These are phyloP conservation scores for Alternaria sp. DNA, from an alignment of 2,329 filamentous ascomycete genomes.

Conservation along the genomic window DNA sequence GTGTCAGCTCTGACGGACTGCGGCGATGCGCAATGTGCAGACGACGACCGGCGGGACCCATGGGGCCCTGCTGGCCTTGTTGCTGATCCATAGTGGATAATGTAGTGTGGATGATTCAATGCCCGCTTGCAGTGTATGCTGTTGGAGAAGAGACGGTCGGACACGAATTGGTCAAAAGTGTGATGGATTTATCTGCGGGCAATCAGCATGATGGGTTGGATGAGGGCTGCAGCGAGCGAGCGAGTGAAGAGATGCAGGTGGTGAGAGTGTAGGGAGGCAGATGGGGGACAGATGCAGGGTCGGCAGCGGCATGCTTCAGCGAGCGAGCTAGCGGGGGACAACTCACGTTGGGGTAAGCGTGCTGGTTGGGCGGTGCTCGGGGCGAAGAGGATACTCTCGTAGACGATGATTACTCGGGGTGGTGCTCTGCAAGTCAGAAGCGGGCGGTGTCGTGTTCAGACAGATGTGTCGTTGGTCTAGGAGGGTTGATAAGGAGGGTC, in stretches of 20 bases:
- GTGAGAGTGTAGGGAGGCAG: slow-evolving; percentile 9
- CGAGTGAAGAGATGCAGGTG: background rate
- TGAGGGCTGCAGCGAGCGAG: too few species aligned
- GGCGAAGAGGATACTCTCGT: slow-evolving; percentile 35
- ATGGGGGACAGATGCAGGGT: slow-evolving; percentile 22
- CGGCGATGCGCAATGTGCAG: slow-evolving; percentile 97
- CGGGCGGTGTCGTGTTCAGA: slow-evolving; percentile 21
- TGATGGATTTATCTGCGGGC: slow-evolving; percentile 33
- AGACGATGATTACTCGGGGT: slow-evolving; percentile 31
- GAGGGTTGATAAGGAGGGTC: slow-evolving; percentile 42
- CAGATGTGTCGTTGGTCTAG: slow-evolving; percentile 20
- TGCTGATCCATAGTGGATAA: slow-evolving; percentile 56
- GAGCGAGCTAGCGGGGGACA: slow-evolving; percentile 32
- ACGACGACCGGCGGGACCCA: slow-evolving; percentile 82
- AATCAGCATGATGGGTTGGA: slow-evolving; percentile 34
- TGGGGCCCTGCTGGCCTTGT: slow-evolving; percentile 59
- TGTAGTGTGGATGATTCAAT: slow-evolving; percentile 31
- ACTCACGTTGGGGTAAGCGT: slow-evolving; percentile 37
- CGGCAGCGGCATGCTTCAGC: slow-evolving; percentile 26
- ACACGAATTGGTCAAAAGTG: slow-evolving; percentile 29
- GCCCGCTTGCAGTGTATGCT: slow-evolving; percentile 29
- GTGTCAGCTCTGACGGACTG: slow-evolving; percentile 96
- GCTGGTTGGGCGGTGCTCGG: slow-evolving; percentile 24
- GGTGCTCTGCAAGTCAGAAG: slow-evolving; percentile 39
- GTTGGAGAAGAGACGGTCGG: slow-evolving; percentile 33